phyloP scores from a whole-genome alignment of 805 yeast species.

The Priceomyces carsonii region DNA sequence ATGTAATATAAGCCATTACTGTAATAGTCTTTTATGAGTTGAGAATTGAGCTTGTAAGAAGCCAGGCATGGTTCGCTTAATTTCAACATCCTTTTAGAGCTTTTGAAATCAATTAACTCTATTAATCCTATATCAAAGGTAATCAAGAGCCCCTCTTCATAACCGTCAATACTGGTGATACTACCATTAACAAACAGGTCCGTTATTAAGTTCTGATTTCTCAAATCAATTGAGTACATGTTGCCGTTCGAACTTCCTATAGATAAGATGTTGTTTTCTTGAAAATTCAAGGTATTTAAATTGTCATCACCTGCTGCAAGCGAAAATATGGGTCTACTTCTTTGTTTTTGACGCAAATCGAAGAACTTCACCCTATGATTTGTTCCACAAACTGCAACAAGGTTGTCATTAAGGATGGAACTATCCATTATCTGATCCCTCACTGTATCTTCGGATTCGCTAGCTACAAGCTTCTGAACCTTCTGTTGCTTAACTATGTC shows the following conservation, averaged over 20 bases:
- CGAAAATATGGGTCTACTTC: slow-evolving; percentile 13
- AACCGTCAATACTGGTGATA: slow-evolving; percentile 7
- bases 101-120: slow-evolving; percentile 6
- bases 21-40: slow-evolving; percentile 11
- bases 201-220: slow-evolving; percentile 14
- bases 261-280: slow-evolving; percentile 8
- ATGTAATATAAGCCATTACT: slow-evolving; percentile 16
- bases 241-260: slow-evolving; percentile 24
- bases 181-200: slow-evolving; percentile 12
- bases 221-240: slow-evolving; percentile 23
- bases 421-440: slow-evolving; percentile 18
- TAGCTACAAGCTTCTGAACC: slow-evolving; percentile 8
- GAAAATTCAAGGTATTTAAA: slow-evolving; percentile 20
- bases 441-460: not conserved
- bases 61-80: slow-evolving; percentile 1
- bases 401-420: slow-evolving; percentile 16
- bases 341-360: slow-evolving; percentile 19
- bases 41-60: slow-evolving; percentile 11
- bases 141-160: slow-evolving; percentile 5
- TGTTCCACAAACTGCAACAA: slow-evolving; percentile 27
- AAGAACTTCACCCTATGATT: slow-evolving; percentile 21
- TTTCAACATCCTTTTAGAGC: not conserved
- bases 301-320: slow-evolving; percentile 23
- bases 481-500: slow-evolving; percentile 19
- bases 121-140: slow-evolving; percentile 12